phyloP scores from a whole-genome alignment of 1,284 basidiomycete species.

The Singerocomus inundabilis region DNA sequence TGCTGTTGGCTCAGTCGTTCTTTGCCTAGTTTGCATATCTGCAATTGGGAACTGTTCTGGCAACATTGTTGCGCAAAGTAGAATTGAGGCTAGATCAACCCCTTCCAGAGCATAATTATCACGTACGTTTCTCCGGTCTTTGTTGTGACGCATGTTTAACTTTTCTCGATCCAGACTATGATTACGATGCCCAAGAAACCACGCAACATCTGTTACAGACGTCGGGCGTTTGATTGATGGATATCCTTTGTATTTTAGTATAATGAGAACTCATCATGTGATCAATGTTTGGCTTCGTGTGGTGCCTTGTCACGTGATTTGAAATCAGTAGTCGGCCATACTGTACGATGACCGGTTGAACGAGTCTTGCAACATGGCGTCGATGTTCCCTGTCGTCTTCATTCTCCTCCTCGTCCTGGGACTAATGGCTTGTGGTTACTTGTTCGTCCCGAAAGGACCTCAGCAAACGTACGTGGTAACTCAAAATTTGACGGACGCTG shows the following conservation, averaged over 20 bases:
- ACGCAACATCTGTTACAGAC: slow-evolving; percentile 47
- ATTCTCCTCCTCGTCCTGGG: slow-evolving; percentile 56
- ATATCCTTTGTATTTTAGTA: slow-evolving; percentile 7
- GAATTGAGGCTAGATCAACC: slow-evolving; percentile 67
- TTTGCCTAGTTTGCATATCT: slow-evolving; percentile 84
- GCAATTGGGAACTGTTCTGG: slow-evolving; percentile 85
- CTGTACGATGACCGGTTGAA: not conserved
- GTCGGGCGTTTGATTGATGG: slow-evolving; percentile 36
- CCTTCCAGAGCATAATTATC: slow-evolving; percentile 88
- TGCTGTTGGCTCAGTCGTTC: slow-evolving; percentile 5
- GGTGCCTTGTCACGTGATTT: slow-evolving; percentile 11
- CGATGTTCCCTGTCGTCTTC: slow-evolving; percentile 54
- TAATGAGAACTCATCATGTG: too few relatives aligned
- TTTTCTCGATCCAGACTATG: slow-evolving; percentile 53
- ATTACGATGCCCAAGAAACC: slow-evolving; percentile 64
- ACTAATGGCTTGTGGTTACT: slow-evolving; percentile 64
- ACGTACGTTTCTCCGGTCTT: slow-evolving; percentile 51
- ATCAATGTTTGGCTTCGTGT: slow-evolving; percentile 9
- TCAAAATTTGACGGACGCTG: not conserved
- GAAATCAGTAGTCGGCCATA: not conserved
- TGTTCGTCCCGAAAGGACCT: slow-evolving; percentile 79
- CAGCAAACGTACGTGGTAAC: slow-evolving; percentile 75
- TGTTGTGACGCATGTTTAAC: slow-evolving; percentile 1
- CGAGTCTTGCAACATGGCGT: slow-evolving; percentile 41
- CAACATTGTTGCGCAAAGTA: slow-evolving; percentile 75